Evolutionary conservation across 177 flowering plant genomes (phyloP), one percentile per base, ranked within the genome.

Genomic region (Vitis hybrid): DNA sequence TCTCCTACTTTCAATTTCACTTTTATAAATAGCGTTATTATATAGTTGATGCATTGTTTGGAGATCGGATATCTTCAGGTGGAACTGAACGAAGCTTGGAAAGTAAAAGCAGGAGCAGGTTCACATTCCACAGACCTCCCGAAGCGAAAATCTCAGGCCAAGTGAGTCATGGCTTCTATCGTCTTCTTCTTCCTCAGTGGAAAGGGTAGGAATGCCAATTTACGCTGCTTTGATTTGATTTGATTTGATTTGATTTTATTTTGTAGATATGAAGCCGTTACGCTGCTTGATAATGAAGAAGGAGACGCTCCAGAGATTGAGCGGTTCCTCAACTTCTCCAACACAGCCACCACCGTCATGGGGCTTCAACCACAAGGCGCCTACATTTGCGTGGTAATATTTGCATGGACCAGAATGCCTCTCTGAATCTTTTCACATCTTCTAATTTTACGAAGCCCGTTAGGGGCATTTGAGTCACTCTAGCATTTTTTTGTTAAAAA

Each of bases 11-110:
- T 10, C 55, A 19, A 12, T 20, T 52, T 22, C 12, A 31, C 17
- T 56, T 11, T 59, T 56, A 57, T 66, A 38, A 5, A 38, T 38
- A 5, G 47, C 0, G 47, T 38, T 38, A 5, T 38, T 38, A 38
- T 38, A 38, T 38, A 38, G 47, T 38, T 38, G 47, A 38, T 38
- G 47, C 8, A 38, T 38, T 38, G 7, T 38, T 8, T 38, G 47
- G 47, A 38, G 47, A 38, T 38, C 47, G 7, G 11, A 8, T 17
- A 14, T 44, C 51, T 51, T 53, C 73, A 95, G 97, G 83, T 88
- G 3, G 97, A 94, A 73, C 79, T 96, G 31, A 96, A 92, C 74
- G 85, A 86, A 60, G 96, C 95, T n/a, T 94, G 97, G 98, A 94
- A 89, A 77, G 83, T 83, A 62, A 90, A 89, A 71, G 53, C 85